Percentiles rank a stretch among this genome's conserved stretches.
Evolutionary conservation across 805 yeast species (phyloP).

Genomic region (Citeromyces nyonsensis): DNA sequence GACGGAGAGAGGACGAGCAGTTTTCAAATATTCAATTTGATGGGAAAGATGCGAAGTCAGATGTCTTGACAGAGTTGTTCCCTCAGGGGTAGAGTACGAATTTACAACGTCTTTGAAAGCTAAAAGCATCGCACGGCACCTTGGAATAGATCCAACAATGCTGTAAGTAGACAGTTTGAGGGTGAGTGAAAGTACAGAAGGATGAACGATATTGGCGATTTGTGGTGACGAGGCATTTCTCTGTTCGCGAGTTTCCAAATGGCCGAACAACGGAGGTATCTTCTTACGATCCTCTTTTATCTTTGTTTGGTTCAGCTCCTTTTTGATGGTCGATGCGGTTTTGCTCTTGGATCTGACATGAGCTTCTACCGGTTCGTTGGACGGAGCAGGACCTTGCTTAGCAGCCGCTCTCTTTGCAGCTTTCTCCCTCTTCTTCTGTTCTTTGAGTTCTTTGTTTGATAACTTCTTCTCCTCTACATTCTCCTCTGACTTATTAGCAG

Average conservation of each 20-base stretch:
- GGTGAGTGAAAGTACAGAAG: slow-evolving; percentile 64
- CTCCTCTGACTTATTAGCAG: too few species aligned
- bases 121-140: slow-evolving; percentile 73
- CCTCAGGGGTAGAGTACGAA: slow-evolving; percentile 76
- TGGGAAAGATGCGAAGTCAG: slow-evolving; percentile 77
- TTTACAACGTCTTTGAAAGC: slow-evolving; percentile 69
- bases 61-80: slow-evolving; percentile 76
- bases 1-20: slow-evolving; percentile 81
- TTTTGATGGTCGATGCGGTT: slow-evolving; percentile 34
- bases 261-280: slow-evolving; percentile 59
- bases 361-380: slow-evolving; percentile 3
- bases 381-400: slow-evolving; percentile 32
- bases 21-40: slow-evolving; percentile 84
- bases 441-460: slow-evolving; percentile 74
- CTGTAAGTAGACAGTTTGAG: slow-evolving; percentile 71
- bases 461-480: slow-evolving; percentile 11
- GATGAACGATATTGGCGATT: slow-evolving; percentile 66
- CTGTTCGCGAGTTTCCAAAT: slow-evolving; percentile 68
- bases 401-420: slow-evolving; percentile 87
- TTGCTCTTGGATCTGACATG: slow-evolving; percentile 18
- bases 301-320: slow-evolving; percentile 35
- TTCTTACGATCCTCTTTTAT: slow-evolving; percentile 24
- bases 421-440: slow-evolving; percentile 75
- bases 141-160: slow-evolving; percentile 78
- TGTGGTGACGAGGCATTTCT: slow-evolving; percentile 42